A percentile compares a stretch with the other conserved stretches of the same genome.
phyloP scores from a whole-genome alignment of 305 asterid species.

The Petunia hybrid region DNA sequence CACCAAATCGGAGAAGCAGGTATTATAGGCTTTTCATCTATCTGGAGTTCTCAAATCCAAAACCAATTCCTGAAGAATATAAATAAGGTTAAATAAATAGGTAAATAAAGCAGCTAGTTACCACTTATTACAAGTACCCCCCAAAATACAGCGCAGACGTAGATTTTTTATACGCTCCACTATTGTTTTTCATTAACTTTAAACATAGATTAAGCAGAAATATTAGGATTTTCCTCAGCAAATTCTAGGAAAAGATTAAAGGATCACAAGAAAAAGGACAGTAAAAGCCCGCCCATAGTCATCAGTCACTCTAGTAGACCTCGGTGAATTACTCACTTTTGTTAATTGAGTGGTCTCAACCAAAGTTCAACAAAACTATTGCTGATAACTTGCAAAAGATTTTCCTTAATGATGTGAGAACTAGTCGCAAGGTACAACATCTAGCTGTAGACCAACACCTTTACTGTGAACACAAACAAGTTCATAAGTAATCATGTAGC shows the following conservation, averaged over 20 bases:
- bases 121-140: background rate
- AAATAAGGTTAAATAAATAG: background rate
- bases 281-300: background rate
- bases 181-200: background rate
- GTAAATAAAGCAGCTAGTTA: background rate
- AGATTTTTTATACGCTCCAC: background rate
- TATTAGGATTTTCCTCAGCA: background rate
- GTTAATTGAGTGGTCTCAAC: background rate
- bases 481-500: background rate
- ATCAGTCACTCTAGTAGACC: conserved; percentile 2
- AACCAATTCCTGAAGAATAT: conserved; percentile 6
- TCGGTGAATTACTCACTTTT: background rate
- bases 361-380: no score
- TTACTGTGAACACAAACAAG: background rate
- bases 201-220: conserved; percentile 8
- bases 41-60: background rate
- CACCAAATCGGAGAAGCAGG: background rate
- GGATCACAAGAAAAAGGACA: background rate
- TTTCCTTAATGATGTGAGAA: background rate
- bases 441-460: background rate
- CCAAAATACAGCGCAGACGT: background rate
- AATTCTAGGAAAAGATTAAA: background rate
- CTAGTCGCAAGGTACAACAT: background rate
- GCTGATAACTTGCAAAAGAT: background rate
- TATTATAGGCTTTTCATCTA: background rate